Conservation (phyloP, 768 basidiomycete species). For the Goffeauzyma gilvescens region DNA sequence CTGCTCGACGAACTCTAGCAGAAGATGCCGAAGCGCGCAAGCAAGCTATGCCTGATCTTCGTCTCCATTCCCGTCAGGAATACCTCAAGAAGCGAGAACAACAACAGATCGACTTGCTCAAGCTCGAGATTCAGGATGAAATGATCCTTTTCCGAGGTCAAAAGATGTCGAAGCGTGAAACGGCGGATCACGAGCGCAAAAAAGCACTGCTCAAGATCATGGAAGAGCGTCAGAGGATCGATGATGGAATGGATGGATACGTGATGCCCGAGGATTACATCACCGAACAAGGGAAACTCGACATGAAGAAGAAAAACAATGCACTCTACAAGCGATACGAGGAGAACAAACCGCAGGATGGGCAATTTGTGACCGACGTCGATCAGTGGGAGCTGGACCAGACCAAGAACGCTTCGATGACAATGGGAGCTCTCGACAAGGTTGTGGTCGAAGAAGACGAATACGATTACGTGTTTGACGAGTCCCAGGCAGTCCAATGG, state of each 20-base stretch:
- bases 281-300: conserved; percentile 94
- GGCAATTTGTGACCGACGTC: conserved; percentile 86
- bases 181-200: conserved; percentile 64
- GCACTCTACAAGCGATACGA: conserved; percentile 87
- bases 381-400: conserved; percentile 96
- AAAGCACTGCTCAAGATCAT: conserved; percentile 79
- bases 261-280: conserved; percentile 93
- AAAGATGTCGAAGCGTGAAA: conserved; percentile 70
- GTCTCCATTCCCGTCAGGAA: conserved; percentile 78
- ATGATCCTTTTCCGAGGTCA: conserved; percentile 77
- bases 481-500: conserved; percentile 88
- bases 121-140: conserved; percentile 85
- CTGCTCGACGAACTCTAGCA: conserved; percentile 57
- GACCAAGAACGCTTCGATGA: conserved; percentile 70
- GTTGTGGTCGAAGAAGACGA: conserved; percentile 53
- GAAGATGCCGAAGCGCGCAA: conserved; percentile 45
- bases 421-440: conserved; percentile 81
- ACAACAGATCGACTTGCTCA: conserved; percentile 82
- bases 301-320: conserved; percentile 84
- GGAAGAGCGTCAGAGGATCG: conserved; percentile 81
- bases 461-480: conserved; percentile 97
- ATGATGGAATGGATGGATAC: conserved; percentile 91
- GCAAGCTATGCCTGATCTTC: conserved; percentile 49
- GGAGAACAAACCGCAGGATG: conserved; percentile 50
- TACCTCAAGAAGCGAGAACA: conserved; percentile 91